Base-by-base conservation (phyloP, 371 early-diverging fungal species). In the Rhizopus stolonifer region DNA sequence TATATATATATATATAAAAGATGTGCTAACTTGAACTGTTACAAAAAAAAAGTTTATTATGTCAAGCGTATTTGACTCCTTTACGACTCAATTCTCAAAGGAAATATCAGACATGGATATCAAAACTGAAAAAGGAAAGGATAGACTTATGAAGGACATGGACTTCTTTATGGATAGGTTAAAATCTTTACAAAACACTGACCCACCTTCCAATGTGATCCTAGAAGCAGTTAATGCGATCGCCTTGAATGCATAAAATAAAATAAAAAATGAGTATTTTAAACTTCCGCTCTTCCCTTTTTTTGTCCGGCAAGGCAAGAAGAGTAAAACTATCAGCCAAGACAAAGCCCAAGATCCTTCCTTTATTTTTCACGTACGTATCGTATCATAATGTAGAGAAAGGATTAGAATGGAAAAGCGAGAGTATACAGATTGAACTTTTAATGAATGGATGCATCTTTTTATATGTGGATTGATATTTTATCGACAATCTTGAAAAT, bases 81-180 rank as follows among this genome's bases (percentile, higher is more conserved):
- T 93, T 56, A 87, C 84, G 23, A 70, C 78, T 2, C 81, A 84
- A 48, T 64, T 95, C 18, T 85, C 88, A n/a, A 84, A 82, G 52
- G 87, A 91, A 51, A 76, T 92, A 23, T 70, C 65, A 23, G 70
- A 70, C 19, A 56, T 92, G 5, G 72, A 79, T 4, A 79, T 96
- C 1, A 72, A 79, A 3, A 87, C 88, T 0, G 84, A 84, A 24
- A 71, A 80, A 23, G 95, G 92, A 4, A 95, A 94, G 69, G 81
- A 49, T 46, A 84, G 92, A 62, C 67, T 93, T n/a, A 62, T 88
- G 43, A 75, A 74, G 26, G 93, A 94, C 62, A 82, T 84, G 3
- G 82, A 85, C 38, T 88, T 80, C 59, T 84, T 89, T 49, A 77
- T 86, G 11, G 68, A 72, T 24, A 66, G 80, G 10, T 61, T 93